Evolutionary conservation across 257 asterid species (phyloP).

Genomic region (Paraleonurus japonicus): DNA sequence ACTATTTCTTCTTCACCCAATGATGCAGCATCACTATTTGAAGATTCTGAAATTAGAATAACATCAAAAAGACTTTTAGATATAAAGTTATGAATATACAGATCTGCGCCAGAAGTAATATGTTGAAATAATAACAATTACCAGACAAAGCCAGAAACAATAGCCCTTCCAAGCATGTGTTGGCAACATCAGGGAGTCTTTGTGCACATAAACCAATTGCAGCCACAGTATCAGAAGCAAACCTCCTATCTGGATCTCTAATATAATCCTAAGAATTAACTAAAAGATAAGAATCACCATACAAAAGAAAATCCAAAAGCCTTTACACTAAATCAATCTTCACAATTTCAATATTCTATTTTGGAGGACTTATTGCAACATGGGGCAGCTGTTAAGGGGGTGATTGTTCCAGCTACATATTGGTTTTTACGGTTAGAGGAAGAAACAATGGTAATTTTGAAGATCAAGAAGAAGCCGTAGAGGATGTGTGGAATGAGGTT

Average conservation of each 20-base stretch:
- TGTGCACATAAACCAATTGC: constrained; percentile 89
- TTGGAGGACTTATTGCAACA: background rate
- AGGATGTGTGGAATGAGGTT: background rate
- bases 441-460: background rate
- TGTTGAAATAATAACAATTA: constrained; percentile 32
- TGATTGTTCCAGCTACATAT: background rate
- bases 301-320: constrained; percentile 6
- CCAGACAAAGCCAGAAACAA: constrained; percentile 68
- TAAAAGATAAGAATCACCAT: constrained; percentile 32
- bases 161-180: constrained; percentile 79
- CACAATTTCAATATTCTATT: background rate
- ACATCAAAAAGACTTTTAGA: constrained; percentile 22
- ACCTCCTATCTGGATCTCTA: constrained; percentile 87
- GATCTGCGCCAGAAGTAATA: constrained; percentile 22
- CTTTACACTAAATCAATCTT: constrained; percentile 13
- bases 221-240: constrained; percentile 95
- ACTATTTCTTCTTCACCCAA: constrained; percentile 68
- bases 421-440: background rate
- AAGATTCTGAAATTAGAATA: constrained; percentile 49
- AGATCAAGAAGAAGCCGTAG: background rate
- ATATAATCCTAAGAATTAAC: constrained; percentile 71
- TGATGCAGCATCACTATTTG: constrained; percentile 44
- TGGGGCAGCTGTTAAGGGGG: background rate
- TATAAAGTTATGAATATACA: constrained; percentile 16
- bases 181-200: constrained; percentile 68